Conservation (phyloP, 1,284 basidiomycete genomes). For the Nidula niveotomentosa region DNA sequence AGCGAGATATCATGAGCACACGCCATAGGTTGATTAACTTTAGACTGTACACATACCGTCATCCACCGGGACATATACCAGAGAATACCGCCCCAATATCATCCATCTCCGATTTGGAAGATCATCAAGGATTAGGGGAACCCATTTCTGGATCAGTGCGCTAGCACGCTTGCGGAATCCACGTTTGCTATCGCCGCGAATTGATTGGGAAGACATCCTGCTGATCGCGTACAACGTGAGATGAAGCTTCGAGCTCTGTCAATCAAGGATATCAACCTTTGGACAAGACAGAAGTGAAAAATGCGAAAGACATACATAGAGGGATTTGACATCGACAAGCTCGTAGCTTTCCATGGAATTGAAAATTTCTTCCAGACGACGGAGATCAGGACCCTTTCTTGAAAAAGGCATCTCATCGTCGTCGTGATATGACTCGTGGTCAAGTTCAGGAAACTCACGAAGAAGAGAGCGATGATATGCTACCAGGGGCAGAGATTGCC, state of each 20-base stretch:
- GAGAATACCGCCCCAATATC: not conserved
- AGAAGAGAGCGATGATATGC: slow-evolving; percentile 4
- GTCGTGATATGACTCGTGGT: not conserved
- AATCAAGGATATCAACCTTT: not conserved
- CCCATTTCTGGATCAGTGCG: not conserved
- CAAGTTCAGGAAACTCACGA: slow-evolving; percentile 1
- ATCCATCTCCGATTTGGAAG: not conserved
- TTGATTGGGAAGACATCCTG: slow-evolving; percentile 1
- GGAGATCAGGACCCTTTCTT: not conserved
- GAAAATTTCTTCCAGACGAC: not conserved
- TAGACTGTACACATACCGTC: not conserved
- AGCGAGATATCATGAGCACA: too few relatives aligned
- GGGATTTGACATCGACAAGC: not conserved
- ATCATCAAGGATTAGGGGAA: not conserved
- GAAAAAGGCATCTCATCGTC: not conserved
- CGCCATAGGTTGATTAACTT: not conserved
- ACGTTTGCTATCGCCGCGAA: not conserved
- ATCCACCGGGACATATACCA: not conserved
- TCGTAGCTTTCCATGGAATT: not conserved
- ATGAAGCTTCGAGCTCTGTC: slow-evolving; percentile 1
- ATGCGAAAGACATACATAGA: not conserved
- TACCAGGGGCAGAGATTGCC: slow-evolving; percentile 5
- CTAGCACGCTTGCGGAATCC: slow-evolving; percentile 5
- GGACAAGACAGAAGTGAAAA: not conserved
- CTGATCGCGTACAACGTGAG: slow-evolving; percentile 7